Conservation (phyloP, 352 stramenopile genomes). For the Phytophthora brassicae region DNA sequence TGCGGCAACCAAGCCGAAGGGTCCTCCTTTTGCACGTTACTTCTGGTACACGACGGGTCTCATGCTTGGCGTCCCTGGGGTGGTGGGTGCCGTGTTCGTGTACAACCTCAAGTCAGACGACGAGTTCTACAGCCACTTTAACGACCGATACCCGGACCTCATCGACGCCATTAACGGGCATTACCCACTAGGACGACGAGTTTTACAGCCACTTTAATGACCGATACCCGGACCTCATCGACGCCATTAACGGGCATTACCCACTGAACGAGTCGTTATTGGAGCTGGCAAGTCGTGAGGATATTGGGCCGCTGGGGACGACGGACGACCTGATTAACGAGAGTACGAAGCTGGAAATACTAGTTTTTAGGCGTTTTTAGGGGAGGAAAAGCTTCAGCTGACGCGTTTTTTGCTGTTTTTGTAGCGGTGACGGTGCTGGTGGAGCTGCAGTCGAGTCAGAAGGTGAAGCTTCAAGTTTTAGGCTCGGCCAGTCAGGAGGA, state of each 20-base stretch:
- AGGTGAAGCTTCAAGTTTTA: conserved; percentile 58
- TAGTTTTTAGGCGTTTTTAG: background rate
- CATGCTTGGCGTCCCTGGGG: conserved; percentile 76
- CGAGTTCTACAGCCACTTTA: conserved; percentile 86
- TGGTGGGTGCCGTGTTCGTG: conserved; percentile 67
- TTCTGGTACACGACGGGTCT: conserved; percentile 77
- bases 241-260: conserved; percentile 64
- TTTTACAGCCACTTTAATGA: conserved; percentile 87
- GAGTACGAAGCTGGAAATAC: conserved; percentile 41
- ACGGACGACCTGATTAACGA: conserved; percentile 62
- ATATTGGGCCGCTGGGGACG: conserved; percentile 65
- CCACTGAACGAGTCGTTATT: conserved; percentile 50
- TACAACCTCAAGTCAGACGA: conserved; percentile 85
- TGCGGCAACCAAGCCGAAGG: conserved; percentile 5
- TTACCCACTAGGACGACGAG: conserved; percentile 70
- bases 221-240: conserved; percentile 78
- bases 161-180: conserved; percentile 69
- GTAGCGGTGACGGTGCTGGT: conserved; percentile 62
- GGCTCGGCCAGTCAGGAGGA: conserved; percentile 61
- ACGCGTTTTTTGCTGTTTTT: conserved; percentile 3
- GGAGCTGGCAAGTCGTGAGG: conserved; percentile 54
- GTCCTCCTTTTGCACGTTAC: conserved; percentile 66
- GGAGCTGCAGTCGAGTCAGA: conserved; percentile 50
- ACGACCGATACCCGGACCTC: conserved; percentile 77
- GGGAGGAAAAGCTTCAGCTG: background rate